Conservation (phyloP, 2,329 filamentous ascomycete genomes). For the Talaromyces verruculosus region DNA sequence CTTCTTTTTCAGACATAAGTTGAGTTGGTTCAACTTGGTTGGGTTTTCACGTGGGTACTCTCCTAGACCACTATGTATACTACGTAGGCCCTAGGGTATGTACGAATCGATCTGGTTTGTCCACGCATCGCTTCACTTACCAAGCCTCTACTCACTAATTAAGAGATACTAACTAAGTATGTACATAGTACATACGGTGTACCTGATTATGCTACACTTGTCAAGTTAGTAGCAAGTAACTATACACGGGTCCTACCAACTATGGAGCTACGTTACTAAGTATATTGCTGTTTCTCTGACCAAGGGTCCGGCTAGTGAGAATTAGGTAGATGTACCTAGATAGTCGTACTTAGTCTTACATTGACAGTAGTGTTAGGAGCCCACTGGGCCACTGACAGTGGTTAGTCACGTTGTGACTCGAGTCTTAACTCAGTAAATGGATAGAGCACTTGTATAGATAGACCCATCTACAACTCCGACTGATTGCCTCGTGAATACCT, state of each 20-base stretch:
- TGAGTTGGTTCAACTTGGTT: not conserved
- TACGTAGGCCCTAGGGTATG: not conserved
- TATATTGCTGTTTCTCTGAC: not conserved
- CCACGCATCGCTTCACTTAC: conserved; percentile 10
- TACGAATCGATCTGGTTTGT: conserved; percentile 3
- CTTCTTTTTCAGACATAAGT: not conserved
- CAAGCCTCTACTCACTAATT: not conserved
- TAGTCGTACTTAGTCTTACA: not conserved
- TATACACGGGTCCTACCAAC: conserved; percentile 6
- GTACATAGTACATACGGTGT: not conserved
- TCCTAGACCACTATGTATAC: not conserved
- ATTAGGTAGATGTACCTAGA: conserved; percentile 4
- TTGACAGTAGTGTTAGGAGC: not conserved
- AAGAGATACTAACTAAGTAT: not conserved
- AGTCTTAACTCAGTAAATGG: not conserved
- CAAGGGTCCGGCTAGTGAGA: not conserved
- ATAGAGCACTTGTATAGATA: not conserved
- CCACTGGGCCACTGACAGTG: not conserved
- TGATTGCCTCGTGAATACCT: not conserved
- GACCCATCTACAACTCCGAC: not conserved
- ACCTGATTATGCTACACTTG: not conserved
- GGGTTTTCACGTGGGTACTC: conserved; percentile 4
- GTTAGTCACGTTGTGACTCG: not conserved
- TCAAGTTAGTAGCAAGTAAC: not conserved
- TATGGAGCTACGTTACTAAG: conserved; percentile 6